Percentiles rank a stretch among this genome's conserved stretches.
Conservation (phyloP, 1,284 basidiomycete species). For the Cryptococcus jaspeensis region DNA sequence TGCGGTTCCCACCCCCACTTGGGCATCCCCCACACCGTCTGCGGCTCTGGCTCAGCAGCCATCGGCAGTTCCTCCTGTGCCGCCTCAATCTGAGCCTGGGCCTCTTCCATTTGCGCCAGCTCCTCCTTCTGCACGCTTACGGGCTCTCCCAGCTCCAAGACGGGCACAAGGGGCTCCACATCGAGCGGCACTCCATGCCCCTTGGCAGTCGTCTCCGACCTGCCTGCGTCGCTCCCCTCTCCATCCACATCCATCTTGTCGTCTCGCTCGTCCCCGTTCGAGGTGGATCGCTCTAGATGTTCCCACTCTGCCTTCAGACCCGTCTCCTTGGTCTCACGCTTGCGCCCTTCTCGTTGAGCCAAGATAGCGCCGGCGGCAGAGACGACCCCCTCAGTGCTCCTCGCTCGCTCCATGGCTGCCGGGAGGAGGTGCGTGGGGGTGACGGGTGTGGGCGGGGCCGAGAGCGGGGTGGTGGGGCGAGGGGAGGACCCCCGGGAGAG, state of each 20-base stretch:
- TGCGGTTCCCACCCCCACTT: slow-evolving; percentile 48
- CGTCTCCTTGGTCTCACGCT: slow-evolving; percentile 23
- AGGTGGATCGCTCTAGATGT: slow-evolving; percentile 7
- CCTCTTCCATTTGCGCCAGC: neutral
- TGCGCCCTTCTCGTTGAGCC: slow-evolving; percentile 16
- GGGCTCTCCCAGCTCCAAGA: neutral
- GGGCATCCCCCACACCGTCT: slow-evolving; percentile 46
- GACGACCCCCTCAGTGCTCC: slow-evolving; percentile 40
- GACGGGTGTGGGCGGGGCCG: slow-evolving; percentile 46
- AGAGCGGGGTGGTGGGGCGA: slow-evolving; percentile 32
- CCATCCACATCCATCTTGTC: slow-evolving; percentile 28
- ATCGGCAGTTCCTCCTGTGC: neutral
- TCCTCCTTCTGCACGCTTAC: neutral
- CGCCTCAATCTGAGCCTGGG: neutral
- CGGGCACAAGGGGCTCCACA: too few species aligned
- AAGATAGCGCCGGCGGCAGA: neutral
- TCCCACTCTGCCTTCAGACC: slow-evolving; percentile 19
- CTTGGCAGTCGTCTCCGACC: neutral
- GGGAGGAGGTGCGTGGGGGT: slow-evolving; percentile 42
- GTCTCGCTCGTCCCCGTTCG: neutral
- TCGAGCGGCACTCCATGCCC: too few species aligned
- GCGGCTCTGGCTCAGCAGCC: neutral
- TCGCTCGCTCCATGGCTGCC: slow-evolving; percentile 42
- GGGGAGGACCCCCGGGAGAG: slow-evolving; percentile 24
- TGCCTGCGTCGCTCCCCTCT: neutral